Evolutionary conservation across 2,329 filamentous ascomycete species (phyloP).

Genomic region (Alternaria ethzedia): DNA sequence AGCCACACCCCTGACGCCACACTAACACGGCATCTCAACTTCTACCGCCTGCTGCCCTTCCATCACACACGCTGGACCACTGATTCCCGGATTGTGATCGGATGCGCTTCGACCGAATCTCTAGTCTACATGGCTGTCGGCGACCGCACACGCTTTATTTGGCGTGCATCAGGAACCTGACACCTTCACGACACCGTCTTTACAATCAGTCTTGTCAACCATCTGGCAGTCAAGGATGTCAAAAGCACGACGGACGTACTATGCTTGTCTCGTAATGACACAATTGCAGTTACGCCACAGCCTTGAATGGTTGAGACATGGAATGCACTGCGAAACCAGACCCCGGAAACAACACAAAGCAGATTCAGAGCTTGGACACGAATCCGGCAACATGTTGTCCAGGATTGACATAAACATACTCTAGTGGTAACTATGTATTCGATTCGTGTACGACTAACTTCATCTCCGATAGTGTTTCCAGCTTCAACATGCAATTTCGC

Average conservation of each 20-base stretch:
- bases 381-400: not conserved
- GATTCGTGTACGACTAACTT: not conserved
- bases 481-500: not conserved
- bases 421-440: not conserved
- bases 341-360: not conserved
- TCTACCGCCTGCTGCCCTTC: not conserved
- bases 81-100: not conserved
- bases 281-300: not conserved
- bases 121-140: not conserved
- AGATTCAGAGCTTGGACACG: not conserved
- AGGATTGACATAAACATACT: not conserved
- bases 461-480: not conserved
- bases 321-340: not conserved
- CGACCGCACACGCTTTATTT: not conserved
- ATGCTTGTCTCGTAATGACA: not conserved
- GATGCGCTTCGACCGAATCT: not conserved
- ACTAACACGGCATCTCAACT: not conserved
- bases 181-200: not conserved
- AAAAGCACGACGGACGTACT: too few relatives aligned
- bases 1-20: conserved; percentile 22
- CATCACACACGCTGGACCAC: not conserved
- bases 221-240: too few relatives aligned
- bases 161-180: not conserved
- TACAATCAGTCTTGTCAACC: too few relatives aligned
- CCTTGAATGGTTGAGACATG: not conserved